A percentile compares a stretch with the other conserved stretches of the same genome.
Evolutionary conservation across 352 stramenopile genomes (phyloP).

Genomic region (Hyaloperonospora brassicae): DNA sequence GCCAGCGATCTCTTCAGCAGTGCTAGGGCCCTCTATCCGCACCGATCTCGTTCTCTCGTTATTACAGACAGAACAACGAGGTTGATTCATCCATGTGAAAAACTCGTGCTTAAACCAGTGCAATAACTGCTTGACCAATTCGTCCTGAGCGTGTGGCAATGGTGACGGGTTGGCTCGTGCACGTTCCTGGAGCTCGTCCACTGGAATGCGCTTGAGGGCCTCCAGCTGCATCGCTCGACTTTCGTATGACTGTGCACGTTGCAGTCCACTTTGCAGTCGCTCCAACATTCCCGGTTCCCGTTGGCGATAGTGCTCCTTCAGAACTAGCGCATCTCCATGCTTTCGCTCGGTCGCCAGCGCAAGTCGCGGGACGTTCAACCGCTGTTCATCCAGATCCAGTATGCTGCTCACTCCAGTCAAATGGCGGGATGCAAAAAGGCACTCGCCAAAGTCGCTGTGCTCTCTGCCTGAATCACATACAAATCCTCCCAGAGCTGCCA

Average conservation of each 20-base stretch:
- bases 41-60: slow-evolving; percentile 39
- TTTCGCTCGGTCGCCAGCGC: slow-evolving; percentile 13
- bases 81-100: slow-evolving; percentile 87
- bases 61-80: slow-evolving; percentile 48
- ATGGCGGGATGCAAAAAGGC: slow-evolving; percentile 53
- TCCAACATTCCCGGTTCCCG: slow-evolving; percentile 40
- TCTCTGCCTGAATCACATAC: slow-evolving; percentile 32
- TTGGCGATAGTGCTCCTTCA: slow-evolving; percentile 39
- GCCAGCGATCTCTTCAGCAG: slow-evolving; percentile 45
- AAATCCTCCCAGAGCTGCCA: slow-evolving; percentile 50
- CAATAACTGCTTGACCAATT: slow-evolving; percentile 66
- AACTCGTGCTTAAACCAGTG: slow-evolving; percentile 89
- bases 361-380: slow-evolving; percentile 14
- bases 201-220: slow-evolving; percentile 61
- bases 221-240: slow-evolving; percentile 51
- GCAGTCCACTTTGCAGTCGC: slow-evolving; percentile 38
- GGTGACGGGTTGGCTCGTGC: slow-evolving; percentile 44
- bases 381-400: slow-evolving; percentile 24
- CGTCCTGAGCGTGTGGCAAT: slow-evolving; percentile 47
- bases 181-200: slow-evolving; percentile 53
- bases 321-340: slow-evolving; percentile 25
- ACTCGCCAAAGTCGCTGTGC: slow-evolving; percentile 61
- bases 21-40: slow-evolving; percentile 38
- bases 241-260: slow-evolving; percentile 59
- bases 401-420: slow-evolving; percentile 11